These are phyloP conservation scores for Saccharomyces paradoxus DNA, from an alignment of 805 yeast species.

Conservation along the genomic window DNA sequence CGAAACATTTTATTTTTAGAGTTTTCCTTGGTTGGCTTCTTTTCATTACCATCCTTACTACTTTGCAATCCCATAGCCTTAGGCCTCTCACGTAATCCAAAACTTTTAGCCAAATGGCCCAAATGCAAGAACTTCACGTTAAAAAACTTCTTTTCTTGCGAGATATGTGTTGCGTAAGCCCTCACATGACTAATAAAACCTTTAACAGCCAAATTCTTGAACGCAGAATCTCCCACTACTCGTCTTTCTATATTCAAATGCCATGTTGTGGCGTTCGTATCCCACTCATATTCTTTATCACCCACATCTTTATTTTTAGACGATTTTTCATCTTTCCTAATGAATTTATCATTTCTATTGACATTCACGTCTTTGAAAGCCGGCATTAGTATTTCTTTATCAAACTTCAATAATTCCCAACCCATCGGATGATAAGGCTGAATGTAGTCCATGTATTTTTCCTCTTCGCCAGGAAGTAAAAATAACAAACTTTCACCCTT, in stretches of 20 bases:
- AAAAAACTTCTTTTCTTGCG: slow-evolving; percentile 70
- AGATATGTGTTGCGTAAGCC: slow-evolving; percentile 91
- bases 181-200: slow-evolving; percentile 86
- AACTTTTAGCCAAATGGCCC: slow-evolving; percentile 93
- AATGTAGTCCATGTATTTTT: slow-evolving; percentile 63
- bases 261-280: slow-evolving; percentile 91
- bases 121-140: slow-evolving; percentile 77
- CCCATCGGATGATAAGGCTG: slow-evolving; percentile 50
- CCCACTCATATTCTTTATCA: slow-evolving; percentile 55
- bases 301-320: slow-evolving; percentile 29
- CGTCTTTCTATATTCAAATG: slow-evolving; percentile 86
- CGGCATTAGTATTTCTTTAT: slow-evolving; percentile 33
- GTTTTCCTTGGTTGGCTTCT: slow-evolving; percentile 49
- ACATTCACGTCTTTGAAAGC: slow-evolving; percentile 28
- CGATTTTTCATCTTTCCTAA: slow-evolving; percentile 16
- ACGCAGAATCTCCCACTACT: slow-evolving; percentile 58
- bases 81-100: slow-evolving; percentile 92
- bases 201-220: slow-evolving; percentile 60
- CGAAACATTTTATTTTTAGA: slow-evolving; percentile 67
- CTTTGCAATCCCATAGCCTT: slow-evolving; percentile 52
- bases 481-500: slow-evolving; percentile 71
- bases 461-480: slow-evolving; percentile 84
- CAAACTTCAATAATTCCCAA: slow-evolving; percentile 43
- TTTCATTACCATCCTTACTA: slow-evolving; percentile 28
- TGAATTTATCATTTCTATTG: slow-evolving; percentile 26